A percentile compares a stretch with the other conserved stretches of the same genome.
These are phyloP conservation scores for Maudiozyma barnettii DNA, from an alignment of 805 yeast genomes.

Conservation along the genomic window DNA sequence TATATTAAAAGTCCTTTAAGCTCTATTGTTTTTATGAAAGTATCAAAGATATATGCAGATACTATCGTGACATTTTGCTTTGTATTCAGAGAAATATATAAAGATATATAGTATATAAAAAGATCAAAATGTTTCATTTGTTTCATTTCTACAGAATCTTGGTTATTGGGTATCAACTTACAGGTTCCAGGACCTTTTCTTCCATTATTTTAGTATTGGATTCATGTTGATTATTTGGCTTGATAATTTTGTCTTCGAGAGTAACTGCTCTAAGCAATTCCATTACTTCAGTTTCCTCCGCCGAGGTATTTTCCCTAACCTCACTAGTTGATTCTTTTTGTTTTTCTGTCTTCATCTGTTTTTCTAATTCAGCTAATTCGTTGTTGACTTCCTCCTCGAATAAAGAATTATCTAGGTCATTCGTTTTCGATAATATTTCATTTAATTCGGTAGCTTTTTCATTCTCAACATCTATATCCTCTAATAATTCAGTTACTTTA, in stretches of 20 bases:
- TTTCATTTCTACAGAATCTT: too few species aligned
- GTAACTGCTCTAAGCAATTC: neutral
- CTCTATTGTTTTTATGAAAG: neutral
- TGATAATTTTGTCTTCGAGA: neutral
- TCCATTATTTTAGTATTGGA: neutral
- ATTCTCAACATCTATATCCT: conserved; percentile 32
- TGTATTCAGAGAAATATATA: too few species aligned
- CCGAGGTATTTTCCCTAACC: neutral
- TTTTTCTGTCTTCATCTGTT: neutral
- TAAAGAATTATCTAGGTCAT: conserved; percentile 24
- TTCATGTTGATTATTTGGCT: neutral
- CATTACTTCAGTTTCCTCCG: conserved; percentile 10
- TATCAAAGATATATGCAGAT: neutral
- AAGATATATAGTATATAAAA: too few species aligned
- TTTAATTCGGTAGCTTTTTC: conserved; percentile 33
- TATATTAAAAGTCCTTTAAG: neutral
- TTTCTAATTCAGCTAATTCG: conserved; percentile 13
- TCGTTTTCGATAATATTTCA: conserved; percentile 14
- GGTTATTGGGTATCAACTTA: too few species aligned
- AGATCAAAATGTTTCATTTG: too few species aligned
- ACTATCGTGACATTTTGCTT: too few species aligned
- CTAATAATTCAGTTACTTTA: conserved; percentile 33
- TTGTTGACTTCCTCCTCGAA: conserved; percentile 31
- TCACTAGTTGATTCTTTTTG: neutral
- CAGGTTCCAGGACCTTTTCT: too few species aligned